Conservation (phyloP, 2,329 filamentous ascomycete genomes). For the Claviceps purpurea region DNA sequence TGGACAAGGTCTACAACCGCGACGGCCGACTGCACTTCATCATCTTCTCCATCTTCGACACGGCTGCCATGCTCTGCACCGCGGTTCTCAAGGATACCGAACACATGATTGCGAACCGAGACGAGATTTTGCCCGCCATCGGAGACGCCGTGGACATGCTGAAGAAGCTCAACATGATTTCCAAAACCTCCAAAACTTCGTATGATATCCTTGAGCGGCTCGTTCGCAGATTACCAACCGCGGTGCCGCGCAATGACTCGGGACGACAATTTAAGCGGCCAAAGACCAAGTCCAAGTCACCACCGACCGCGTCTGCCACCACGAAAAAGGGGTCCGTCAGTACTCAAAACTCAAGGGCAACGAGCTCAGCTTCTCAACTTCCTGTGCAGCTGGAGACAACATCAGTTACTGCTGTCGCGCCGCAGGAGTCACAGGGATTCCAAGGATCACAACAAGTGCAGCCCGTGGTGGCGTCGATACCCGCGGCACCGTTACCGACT, state of each 20-base stretch:
- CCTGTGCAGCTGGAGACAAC: not conserved
- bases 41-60: conserved; percentile 38
- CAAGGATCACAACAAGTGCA: not conserved
- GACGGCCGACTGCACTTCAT: conserved; percentile 37
- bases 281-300: not conserved
- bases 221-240: conserved; percentile 14
- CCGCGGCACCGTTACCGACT: not conserved
- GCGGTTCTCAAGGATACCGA: conserved; percentile 34
- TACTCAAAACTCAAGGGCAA: not conserved
- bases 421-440: not conserved
- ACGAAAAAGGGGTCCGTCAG: not conserved
- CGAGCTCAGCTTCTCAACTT: not conserved
- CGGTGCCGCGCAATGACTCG: not conserved
- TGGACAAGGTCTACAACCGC: conserved; percentile 28
- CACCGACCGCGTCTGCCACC: not conserved
- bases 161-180: conserved; percentile 16
- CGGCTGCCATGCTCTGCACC: conserved; percentile 33
- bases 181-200: conserved; percentile 21
- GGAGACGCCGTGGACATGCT: conserved; percentile 19
- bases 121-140: conserved; percentile 26
- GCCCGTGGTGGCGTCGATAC: not conserved
- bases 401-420: not conserved
- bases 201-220: conserved; percentile 20
- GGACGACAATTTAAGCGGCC: conserved; percentile 5
- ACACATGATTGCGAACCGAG: conserved; percentile 23